Percentiles rank a stretch among this genome's conserved stretches.
These are phyloP conservation scores for Paxillus ammoniavirescens DNA, from an alignment of 768 basidiomycete genomes.

Conservation along the genomic window DNA sequence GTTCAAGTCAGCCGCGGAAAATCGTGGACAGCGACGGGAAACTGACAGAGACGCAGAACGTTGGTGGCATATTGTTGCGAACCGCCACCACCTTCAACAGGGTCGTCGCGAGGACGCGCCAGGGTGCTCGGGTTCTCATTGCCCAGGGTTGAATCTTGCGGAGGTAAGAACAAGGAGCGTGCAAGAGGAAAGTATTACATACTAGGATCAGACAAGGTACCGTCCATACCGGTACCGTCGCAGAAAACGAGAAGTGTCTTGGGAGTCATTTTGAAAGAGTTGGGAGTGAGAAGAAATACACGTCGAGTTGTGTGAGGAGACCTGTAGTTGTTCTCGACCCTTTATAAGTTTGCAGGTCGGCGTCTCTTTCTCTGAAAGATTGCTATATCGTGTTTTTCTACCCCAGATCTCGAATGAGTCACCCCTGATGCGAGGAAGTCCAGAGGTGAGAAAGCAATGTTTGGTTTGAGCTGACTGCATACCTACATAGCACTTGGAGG, in stretches of 20 bases:
- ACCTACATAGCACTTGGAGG: too few relatives aligned
- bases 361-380: too few relatives aligned
- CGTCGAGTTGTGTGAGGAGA: too few relatives aligned
- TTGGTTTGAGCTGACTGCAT: too few relatives aligned
- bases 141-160: neutral
- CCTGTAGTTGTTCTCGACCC: too few relatives aligned
- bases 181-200: neutral
- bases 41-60: constrained; percentile 10
- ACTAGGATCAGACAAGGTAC: constrained; percentile 1
- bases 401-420: too few relatives aligned
- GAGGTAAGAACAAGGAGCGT: neutral
- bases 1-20: neutral
- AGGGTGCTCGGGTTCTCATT: neutral
- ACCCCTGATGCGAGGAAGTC: too few relatives aligned
- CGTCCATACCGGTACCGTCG: constrained; percentile 12
- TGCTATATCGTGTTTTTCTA: too few relatives aligned
- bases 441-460: too few relatives aligned
- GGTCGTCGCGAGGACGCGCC: neutral
- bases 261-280: neutral
- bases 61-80: constrained; percentile 2
- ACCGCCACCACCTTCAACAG: neutral
- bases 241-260: constrained; percentile 2
- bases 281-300: too few relatives aligned
- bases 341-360: too few relatives aligned
- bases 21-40: neutral